Base-by-base conservation (phyloP, 1,139 yeast genomes). In the Debaryomyces subglobosus region DNA sequence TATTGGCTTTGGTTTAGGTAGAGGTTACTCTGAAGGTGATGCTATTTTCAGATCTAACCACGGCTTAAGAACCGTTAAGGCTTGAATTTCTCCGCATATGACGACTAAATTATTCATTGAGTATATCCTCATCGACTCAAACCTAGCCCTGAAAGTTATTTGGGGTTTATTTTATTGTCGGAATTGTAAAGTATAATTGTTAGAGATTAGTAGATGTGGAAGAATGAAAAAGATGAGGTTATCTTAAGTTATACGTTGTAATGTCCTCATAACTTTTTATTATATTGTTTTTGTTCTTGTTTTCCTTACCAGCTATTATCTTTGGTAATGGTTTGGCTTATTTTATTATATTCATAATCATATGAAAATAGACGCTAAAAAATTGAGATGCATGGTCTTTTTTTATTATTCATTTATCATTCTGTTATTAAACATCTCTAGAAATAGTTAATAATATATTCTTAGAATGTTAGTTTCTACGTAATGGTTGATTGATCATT, bases 1-100 rank as follows among this genome's bases (percentile, higher is more conserved):
- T 57, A 74, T 90, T 58, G 99, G 98, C 37, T 92, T 94, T 62
- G 99, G 99, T 56, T 80, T 92, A 54, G 99, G 99, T 57, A 87
- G 97, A 76, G 97, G 97, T 47, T 94, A 91, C 71, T 84, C 98
- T 54, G 99, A 94, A 77, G 99, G 98, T 53, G 98, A 94, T 66
- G 96, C 97, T 55, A 88, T 92, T 51, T 92, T 94, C 81, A 86
- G 98, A 74, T 81, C 89, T 23, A 65, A 65, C 62, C 88, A 86
- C 53, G 96, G 96, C 50, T 69, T 85, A 57, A 84, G 95, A 77
- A 74, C 83, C 47, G 82, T 85, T 50, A 84, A 83, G 64, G 88
- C 89, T 53, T 85, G 69, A 66, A 23, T 39, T 18, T 29, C 27
- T 25, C 35, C 29, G 35, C 20, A 32, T 32, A 35, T 20, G 25